phyloP scores from a whole-genome alignment of 306 rosid genomes.

The Dryas alaskensis region DNA sequence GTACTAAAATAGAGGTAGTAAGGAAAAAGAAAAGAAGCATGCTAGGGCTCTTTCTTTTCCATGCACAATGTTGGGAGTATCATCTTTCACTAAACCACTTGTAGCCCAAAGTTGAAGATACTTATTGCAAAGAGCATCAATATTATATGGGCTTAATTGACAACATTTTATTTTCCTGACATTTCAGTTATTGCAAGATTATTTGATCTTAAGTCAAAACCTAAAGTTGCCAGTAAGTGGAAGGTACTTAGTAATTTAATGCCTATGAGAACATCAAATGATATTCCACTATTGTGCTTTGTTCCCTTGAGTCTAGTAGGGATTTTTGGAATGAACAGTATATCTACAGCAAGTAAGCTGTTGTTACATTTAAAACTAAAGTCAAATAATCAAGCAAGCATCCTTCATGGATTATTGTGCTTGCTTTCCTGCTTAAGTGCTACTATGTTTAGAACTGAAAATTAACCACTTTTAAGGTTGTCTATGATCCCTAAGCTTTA shows the following conservation, averaged over 20 bases:
- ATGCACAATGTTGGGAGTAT: background rate
- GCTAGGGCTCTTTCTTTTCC: background rate
- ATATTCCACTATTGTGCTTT: background rate
- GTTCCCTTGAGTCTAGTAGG: background rate
- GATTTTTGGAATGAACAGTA: background rate
- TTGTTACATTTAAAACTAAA: background rate
- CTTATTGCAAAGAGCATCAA: no score
- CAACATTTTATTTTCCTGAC: no score
- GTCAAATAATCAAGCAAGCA: no score
- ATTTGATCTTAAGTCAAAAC: no score
- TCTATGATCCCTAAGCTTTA: background rate
- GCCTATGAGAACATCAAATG: no score
- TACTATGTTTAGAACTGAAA: background rate
- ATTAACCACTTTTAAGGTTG: background rate
- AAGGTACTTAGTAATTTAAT: no score
- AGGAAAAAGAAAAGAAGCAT: no score
- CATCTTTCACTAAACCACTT: no score
- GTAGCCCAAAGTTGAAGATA: no score
- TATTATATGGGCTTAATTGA: no score
- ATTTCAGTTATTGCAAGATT: no score
- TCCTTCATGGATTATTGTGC: background rate
- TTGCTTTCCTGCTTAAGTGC: conserved; percentile 1
- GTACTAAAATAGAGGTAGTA: background rate
- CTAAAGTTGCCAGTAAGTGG: no score
- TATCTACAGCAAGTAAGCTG: background rate